Evolutionary conservation across 352 stramenopile species (phyloP), one percentile per base, ranked within the genome.

Genomic region (Phytophthora pluvialis): DNA sequence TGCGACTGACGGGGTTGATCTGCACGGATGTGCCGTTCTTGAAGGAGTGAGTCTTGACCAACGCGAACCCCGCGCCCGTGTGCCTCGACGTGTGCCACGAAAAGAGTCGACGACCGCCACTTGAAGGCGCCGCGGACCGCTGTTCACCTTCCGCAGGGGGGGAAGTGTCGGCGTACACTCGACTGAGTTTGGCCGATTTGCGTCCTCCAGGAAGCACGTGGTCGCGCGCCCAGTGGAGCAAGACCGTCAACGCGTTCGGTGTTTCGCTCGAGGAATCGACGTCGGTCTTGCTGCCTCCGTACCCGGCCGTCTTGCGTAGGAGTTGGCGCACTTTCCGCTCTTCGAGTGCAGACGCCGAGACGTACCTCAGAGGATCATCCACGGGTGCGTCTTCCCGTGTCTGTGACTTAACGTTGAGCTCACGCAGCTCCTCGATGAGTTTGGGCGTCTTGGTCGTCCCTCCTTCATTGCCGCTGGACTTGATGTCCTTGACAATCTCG

Each of bases 401-500:
- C 3, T 54, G 18, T 2, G 36, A 26, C 7, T 57, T 73, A 3
- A 28, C 13, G 25, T 58, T 73, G n/a, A 73, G 54, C 16, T 74
- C 45, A 18, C 67, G 72, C 32, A 83, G 60, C 32, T 81, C 58
- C 0, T 80, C 70, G 28, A 81, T 80, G 0, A 48, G 52, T n/a
- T 73, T 80, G n/a, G 75, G 62, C 2, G 70, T 72, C n/a, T 50
- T 67, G 9, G 48, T 42, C 32, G 10, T 15, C 7, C 44, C 39
- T 15, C 15, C 6, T 21, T 64, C 72, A 13, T 40, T 52, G 5
- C 47, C 51, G 5, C 73, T 67, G 39, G 74, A 69, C 47, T 86
- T 88, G 57, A 90, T 86, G 39, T 88, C 76, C 61, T 91, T 89
- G 12, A 90, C 77, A 31, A 88, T 88, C 43, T 89, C 78, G 11